phyloP scores from a whole-genome alignment of 1,139 yeast genomes.

The Scheffersomyces insectosa region DNA sequence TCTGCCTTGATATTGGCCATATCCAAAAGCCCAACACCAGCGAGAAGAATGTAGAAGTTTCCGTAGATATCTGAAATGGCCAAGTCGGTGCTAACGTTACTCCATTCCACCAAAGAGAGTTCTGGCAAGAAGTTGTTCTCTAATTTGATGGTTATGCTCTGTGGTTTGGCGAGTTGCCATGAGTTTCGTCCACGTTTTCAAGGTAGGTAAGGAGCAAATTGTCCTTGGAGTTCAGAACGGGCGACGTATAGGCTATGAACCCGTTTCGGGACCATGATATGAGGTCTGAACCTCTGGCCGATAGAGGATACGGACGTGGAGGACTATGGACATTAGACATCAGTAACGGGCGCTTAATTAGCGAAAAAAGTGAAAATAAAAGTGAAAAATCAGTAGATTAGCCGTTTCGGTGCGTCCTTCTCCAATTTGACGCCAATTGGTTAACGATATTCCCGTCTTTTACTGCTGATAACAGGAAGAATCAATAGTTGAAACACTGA shows the following conservation, averaged over 20 bases:
- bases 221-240: constrained; percentile 21
- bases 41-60: constrained; percentile 47
- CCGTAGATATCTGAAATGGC: constrained; percentile 53
- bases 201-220: constrained; percentile 57
- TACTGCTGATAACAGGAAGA: too few relatives aligned
- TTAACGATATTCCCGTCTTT: too few relatives aligned
- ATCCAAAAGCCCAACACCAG: constrained; percentile 44
- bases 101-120: constrained; percentile 42
- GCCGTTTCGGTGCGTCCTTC: too few relatives aligned
- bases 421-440: too few relatives aligned
- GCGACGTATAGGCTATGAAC: constrained; percentile 60
- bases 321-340: background rate
- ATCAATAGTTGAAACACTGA: too few relatives aligned
- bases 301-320: background rate
- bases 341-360: too few relatives aligned
- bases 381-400: too few relatives aligned
- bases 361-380: too few relatives aligned
- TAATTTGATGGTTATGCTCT: constrained; percentile 37
- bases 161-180: constrained; percentile 67
- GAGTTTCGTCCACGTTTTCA: constrained; percentile 57
- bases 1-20: constrained; percentile 2
- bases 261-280: constrained; percentile 80
- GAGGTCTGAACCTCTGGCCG: constrained; percentile 5
- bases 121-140: constrained; percentile 33
- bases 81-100: constrained; percentile 54